Evolutionary conservation across 768 basidiomycete genomes (phyloP).

Genomic region (Kwoniella botswanensis): DNA sequence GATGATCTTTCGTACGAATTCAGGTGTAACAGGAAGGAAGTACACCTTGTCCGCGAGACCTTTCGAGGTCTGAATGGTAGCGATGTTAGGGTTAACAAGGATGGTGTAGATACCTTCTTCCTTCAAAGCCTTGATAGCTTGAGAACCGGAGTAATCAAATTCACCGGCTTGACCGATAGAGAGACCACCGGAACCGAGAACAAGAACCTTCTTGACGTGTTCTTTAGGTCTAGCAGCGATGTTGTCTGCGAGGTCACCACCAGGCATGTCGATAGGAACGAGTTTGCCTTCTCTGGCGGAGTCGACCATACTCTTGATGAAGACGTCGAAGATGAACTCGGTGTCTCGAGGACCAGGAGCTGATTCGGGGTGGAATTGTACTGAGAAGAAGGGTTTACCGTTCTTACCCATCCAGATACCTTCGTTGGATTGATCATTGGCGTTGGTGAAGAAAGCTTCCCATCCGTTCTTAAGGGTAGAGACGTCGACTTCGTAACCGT

Average conservation of each 20-base stretch:
- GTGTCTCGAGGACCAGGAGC: slow-evolving; percentile 97
- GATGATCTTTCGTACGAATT: slow-evolving; percentile 97
- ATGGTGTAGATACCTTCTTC: slow-evolving; percentile 99
- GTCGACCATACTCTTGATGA: slow-evolving; percentile 83
- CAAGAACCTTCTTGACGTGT: slow-evolving; percentile 88
- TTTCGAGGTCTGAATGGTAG: slow-evolving; percentile 95
- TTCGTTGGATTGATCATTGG: slow-evolving; percentile 96
- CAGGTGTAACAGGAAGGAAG: slow-evolving; percentile 97
- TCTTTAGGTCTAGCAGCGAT: slow-evolving; percentile 67
- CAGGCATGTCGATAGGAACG: slow-evolving; percentile 61
- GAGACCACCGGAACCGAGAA: slow-evolving; percentile 94
- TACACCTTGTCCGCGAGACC: slow-evolving; percentile 99
- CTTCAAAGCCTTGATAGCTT: slow-evolving; percentile 98
- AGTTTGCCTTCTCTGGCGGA: slow-evolving; percentile 62
- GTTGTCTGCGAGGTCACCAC: slow-evolving; percentile 74
- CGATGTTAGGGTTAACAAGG: slow-evolving; percentile 98
- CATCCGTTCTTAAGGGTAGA: slow-evolving; percentile 77
- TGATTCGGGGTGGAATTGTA: slow-evolving; percentile 98
- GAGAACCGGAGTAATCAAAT: slow-evolving; percentile 99
- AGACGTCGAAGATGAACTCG: slow-evolving; percentile 97
- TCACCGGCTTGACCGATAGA: slow-evolving; percentile 99
- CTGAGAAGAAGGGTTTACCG: slow-evolving; percentile 91
- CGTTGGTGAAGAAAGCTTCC: slow-evolving; percentile 94
- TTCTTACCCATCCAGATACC: slow-evolving; percentile 86
- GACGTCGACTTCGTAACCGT: slow-evolving; percentile 93